A percentile compares a stretch with the other conserved stretches of the same genome.
phyloP scores from a whole-genome alignment of 805 yeast species.

The Kurtzmaniella cleridarum region DNA sequence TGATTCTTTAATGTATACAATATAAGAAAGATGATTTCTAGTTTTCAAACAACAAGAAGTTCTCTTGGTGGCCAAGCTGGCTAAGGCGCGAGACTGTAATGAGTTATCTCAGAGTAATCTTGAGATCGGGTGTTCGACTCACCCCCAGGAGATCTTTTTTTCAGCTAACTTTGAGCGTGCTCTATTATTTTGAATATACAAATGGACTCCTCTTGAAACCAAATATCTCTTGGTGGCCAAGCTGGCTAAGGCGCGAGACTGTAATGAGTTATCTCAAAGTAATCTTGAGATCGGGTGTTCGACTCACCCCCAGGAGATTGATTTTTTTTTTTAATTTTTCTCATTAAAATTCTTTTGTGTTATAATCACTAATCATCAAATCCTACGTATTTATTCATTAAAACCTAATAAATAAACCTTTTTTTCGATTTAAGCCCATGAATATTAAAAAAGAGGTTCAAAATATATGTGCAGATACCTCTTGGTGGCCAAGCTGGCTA shows the following conservation, averaged over 20 bases:
- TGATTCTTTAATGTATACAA: too few species aligned
- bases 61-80: slow-evolving; percentile 20
- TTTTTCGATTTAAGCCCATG: too few species aligned
- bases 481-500: slow-evolving; percentile 21
- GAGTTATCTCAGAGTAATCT: slow-evolving; percentile 12
- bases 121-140: slow-evolving; percentile 21
- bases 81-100: slow-evolving; percentile 21
- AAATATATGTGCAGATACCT: too few species aligned
- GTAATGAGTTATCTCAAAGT: slow-evolving; percentile 32
- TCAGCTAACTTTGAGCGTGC: slow-evolving; percentile 1
- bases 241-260: slow-evolving; percentile 49
- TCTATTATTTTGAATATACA: slow-evolving; percentile 3
- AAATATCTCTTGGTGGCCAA: slow-evolving; percentile 40
- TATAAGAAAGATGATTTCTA: too few species aligned
- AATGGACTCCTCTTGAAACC: too few species aligned
- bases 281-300: slow-evolving; percentile 47
- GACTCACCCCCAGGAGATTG: slow-evolving; percentile 46
- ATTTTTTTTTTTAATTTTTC: slow-evolving; percentile 7
- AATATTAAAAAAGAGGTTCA: too few species aligned
- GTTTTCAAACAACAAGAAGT: too few species aligned
- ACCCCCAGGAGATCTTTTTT: slow-evolving; percentile 16
- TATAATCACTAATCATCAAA: neutral
- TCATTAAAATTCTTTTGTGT: neutral
- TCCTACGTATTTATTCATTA: too few species aligned
- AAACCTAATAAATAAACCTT: too few species aligned